Conservation (phyloP, 2,329 filamentous ascomycete species). For the Periconia macrospinosa region DNA sequence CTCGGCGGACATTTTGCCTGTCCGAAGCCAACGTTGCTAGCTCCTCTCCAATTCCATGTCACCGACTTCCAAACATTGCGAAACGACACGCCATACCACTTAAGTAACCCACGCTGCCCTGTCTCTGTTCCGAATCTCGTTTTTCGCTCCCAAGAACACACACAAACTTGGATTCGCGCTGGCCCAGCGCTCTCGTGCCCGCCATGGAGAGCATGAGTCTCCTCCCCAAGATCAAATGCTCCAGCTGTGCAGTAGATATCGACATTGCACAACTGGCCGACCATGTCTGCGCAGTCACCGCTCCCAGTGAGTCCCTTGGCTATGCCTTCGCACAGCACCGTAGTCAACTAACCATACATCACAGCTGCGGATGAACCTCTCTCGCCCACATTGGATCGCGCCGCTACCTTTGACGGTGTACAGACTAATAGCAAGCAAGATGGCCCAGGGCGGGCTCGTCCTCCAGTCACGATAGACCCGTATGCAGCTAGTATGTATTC, state of each 20-base stretch:
- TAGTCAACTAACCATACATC: not conserved
- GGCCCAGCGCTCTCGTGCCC: slow-evolving; percentile 1
- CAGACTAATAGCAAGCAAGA: slow-evolving; percentile 32
- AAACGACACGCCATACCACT: slow-evolving; percentile 8
- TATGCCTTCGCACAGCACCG: not conserved
- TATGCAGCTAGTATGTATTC: slow-evolving; percentile 59
- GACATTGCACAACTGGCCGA: slow-evolving; percentile 86
- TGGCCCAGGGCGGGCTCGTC: slow-evolving; percentile 45
- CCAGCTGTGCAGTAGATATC: slow-evolving; percentile 59
- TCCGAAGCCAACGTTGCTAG: slow-evolving; percentile 18
- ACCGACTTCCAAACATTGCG: slow-evolving; percentile 20
- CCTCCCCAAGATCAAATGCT: slow-evolving; percentile 44
- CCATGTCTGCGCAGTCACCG: slow-evolving; percentile 66
- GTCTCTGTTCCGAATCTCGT: not conserved
- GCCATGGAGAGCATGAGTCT: slow-evolving; percentile 33
- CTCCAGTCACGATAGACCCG: slow-evolving; percentile 60
- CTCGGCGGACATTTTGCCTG: slow-evolving; percentile 22
- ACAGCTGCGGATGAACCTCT: slow-evolving; percentile 6
- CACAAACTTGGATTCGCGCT: not conserved
- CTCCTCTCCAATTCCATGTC: slow-evolving; percentile 26
- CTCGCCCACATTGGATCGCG: slow-evolving; percentile 35
- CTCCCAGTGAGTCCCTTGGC: slow-evolving; percentile 48
- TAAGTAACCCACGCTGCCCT: not conserved
- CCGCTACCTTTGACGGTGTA: slow-evolving; percentile 31
- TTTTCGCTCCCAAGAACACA: not conserved